Percentiles rank a stretch among this genome's conserved stretches.
phyloP scores from a whole-genome alignment of 2,329 filamentous ascomycete genomes.

The Plenodomus biglobosus region DNA sequence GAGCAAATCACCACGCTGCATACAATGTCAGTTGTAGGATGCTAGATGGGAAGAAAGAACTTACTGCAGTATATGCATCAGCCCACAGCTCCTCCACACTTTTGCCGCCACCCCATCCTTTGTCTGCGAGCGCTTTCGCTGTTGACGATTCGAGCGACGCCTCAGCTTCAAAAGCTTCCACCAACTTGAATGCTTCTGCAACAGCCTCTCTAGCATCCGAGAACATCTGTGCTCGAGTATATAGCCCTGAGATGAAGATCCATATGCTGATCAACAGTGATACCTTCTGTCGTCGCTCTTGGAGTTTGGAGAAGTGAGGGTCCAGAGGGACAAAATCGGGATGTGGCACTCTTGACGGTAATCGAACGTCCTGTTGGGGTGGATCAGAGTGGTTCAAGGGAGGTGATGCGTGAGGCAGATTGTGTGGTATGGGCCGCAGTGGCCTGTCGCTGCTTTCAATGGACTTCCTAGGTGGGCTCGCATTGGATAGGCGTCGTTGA shows the following conservation, averaged over 20 bases:
- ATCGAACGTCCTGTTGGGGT: constrained; percentile 47
- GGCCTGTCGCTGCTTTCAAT: constrained; percentile 39
- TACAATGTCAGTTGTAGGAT: constrained; percentile 3
- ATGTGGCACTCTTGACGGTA: constrained; percentile 46
- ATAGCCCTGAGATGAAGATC: constrained; percentile 87
- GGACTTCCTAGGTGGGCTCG: constrained; percentile 29
- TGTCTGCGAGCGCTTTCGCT: constrained; percentile 62
- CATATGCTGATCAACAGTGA: constrained; percentile 74
- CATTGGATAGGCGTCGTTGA: constrained; percentile 22
- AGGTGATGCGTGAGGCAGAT: constrained; percentile 40
- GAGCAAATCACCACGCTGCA: constrained; percentile 67
- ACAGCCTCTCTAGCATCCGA: constrained; percentile 80
- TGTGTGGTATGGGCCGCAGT: constrained; percentile 46
- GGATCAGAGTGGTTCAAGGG: constrained; percentile 45
- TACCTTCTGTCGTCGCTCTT: constrained; percentile 58
- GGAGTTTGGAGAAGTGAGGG: constrained; percentile 53
- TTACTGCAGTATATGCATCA: constrained; percentile 79
- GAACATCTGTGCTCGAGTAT: constrained; percentile 75
- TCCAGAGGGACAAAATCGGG: constrained; percentile 41
- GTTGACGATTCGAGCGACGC: constrained; percentile 64
- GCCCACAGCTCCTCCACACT: constrained; percentile 82
- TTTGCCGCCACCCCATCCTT: constrained; percentile 77
- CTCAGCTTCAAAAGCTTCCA: constrained; percentile 69
- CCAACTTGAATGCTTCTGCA: constrained; percentile 77
- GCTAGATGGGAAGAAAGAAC: constrained; percentile 26